These are phyloP conservation scores for Epichloe gansuensis DNA, from an alignment of 2,329 filamentous ascomycete genomes.

Conservation along the genomic window DNA sequence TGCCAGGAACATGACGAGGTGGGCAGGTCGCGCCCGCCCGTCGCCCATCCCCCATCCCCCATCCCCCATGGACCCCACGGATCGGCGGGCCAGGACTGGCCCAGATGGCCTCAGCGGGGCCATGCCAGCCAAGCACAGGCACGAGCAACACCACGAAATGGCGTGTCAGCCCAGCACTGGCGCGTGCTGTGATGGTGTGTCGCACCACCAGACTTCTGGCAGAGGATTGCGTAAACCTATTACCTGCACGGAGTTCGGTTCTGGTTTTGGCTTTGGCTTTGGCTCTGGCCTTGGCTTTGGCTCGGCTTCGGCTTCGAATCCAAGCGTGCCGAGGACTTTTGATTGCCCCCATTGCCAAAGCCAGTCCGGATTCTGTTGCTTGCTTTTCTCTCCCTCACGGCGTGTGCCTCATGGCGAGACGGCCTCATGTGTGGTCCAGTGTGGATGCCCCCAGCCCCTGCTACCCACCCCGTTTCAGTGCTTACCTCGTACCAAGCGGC, in stretches of 20 bases:
- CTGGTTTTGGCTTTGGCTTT: too few relatives aligned
- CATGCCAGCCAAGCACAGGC: conserved; percentile 1
- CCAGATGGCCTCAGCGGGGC: not conserved
- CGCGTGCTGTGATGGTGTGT: not conserved
- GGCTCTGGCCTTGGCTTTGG: not conserved
- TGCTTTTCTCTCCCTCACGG: too few relatives aligned
- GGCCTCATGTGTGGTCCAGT: not conserved
- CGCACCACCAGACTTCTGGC: not conserved
- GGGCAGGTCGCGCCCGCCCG: not conserved
- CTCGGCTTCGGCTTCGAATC: not conserved
- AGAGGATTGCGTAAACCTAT: not conserved
- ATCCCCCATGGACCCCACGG: not conserved
- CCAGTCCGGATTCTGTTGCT: too few relatives aligned
- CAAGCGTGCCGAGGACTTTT: not conserved
- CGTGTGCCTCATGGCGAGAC: too few relatives aligned
- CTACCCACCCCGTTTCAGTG: not conserved
- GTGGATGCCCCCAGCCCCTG: not conserved
- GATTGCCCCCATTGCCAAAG: too few relatives aligned
- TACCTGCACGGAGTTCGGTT: not conserved
- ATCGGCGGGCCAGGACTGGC: not conserved
- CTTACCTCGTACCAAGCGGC: not conserved
- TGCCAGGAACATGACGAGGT: not conserved
- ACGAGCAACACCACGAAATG: not conserved
- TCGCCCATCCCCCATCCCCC: not conserved
- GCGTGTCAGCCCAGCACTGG: conserved; percentile 1